Base-by-base conservation (phyloP, 75 land plant genomes). In the Pinus albicaulis region DNA sequence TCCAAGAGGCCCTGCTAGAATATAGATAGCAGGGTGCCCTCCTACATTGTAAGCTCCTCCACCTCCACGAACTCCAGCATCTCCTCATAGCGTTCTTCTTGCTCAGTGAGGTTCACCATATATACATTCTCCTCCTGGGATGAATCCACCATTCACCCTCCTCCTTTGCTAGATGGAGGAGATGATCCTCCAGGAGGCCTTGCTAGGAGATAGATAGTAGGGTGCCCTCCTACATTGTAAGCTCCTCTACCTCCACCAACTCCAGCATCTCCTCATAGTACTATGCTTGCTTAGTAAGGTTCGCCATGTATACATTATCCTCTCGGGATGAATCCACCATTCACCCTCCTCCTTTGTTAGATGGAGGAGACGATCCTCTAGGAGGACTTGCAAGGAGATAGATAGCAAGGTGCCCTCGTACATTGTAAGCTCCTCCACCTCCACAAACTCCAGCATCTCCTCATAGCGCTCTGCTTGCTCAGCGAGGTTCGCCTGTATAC, bases 341-440 rank as follows among this genome's bases (percentile, higher is more conserved):
- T n/a, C n/a, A n/a, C n/a, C n/a, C n/a, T n/a, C n/a, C 84, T 75
- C 88, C 90, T 78, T 82, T 84, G 22, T 89, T 89, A 90, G 61
- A 92, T 90, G 4, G 95, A 90, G 22, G 95, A 92, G 90, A 92
- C 86, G 48, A 90, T 90, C 77, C 96, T 77, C 93, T 91, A 91
- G 3, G 96, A 84, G 1, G 96, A 93, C 26, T 93, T 74, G 55
- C 96, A 89, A 91, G 26, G 91, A 89, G 19, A 91, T 89, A 16
- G 93, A 91, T n/a, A 91, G 82, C 66, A 89, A 71, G 76, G 86
- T 91, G 25, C 91, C 77, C 78, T 91, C 93, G 82, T 89, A 91
- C 52, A 89, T 89, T 5, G 93, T 89, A 20, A 91, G 82, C 84
- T 92, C 93, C 77, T 91, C 91, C 77, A 86, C 87, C 70, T 86